Percentiles rank a stretch among this genome's conserved stretches.
Evolutionary conservation across 2,329 filamentous ascomycete genomes (phyloP).

Genomic region (Endoconidiophora laricicola): DNA sequence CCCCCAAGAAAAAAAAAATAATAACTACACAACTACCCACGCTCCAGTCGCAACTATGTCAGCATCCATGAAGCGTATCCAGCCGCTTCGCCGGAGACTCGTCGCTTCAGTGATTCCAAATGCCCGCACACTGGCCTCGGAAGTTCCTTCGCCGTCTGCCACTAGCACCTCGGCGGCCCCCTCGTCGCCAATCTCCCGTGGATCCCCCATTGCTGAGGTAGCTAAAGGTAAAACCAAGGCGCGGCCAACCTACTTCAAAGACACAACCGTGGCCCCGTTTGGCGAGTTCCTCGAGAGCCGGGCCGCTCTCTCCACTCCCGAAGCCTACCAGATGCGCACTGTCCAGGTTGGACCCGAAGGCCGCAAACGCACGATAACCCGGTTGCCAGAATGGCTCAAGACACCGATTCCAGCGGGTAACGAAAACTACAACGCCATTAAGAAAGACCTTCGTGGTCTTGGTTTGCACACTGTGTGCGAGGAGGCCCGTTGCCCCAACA

Average conservation of each 20-base stretch:
- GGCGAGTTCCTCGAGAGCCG: conserved; percentile 36
- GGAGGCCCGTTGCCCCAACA: conserved; percentile 93
- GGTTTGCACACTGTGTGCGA: conserved; percentile 93
- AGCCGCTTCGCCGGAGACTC: conserved; percentile 26
- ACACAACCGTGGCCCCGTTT: conserved; percentile 39
- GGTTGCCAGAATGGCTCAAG: conserved; percentile 88
- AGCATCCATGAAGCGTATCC: conserved; percentile 26
- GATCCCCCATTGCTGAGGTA: conserved; percentile 14
- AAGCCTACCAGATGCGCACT: conserved; percentile 44
- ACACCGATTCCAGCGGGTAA: conserved; percentile 76
- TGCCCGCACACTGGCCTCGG: conserved; percentile 30
- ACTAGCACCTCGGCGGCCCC: conserved; percentile 15
- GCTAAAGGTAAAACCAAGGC: conserved; percentile 20
- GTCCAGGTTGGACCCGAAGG: conserved; percentile 47
- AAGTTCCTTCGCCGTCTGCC: conserved; percentile 21
- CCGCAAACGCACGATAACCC: conserved; percentile 47
- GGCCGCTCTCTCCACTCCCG: conserved; percentile 29
- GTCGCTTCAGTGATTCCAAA: conserved; percentile 20
- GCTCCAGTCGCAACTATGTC: conserved; percentile 24
- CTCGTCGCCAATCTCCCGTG: conserved; percentile 10
- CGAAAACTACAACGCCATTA: conserved; percentile 82
- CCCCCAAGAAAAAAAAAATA: background rate
- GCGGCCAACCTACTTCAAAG: conserved; percentile 41
- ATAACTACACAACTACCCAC: background rate
- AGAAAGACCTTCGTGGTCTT: conserved; percentile 76